A percentile compares a stretch with the other conserved stretches of the same genome.
phyloP scores from a whole-genome alignment of 306 rosid genomes.

The apple (Malus domestica) region ASM211411v1 NC_041797.1:10848501-10849000 shows the following conservation, averaged over 20 bases:
- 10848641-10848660: slow-evolving; percentile 57
- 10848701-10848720: slow-evolving; percentile 85
- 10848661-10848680: slow-evolving; percentile 63
- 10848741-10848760: slow-evolving; percentile 87
- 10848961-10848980: slow-evolving; percentile 57
- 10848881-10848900: slow-evolving; percentile 70
- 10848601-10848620: slow-evolving; percentile 42
- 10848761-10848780: slow-evolving; percentile 68
- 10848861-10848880: slow-evolving; percentile 70
- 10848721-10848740: slow-evolving; percentile 93
- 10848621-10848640: slow-evolving; percentile 81
- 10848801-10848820: slow-evolving; percentile 71
- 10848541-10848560: slow-evolving; percentile 88
- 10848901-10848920: slow-evolving; percentile 80
- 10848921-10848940: slow-evolving; percentile 76
- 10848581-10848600: slow-evolving; percentile 78
- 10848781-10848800: slow-evolving; percentile 89
- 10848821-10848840: slow-evolving; percentile 57
- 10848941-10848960: slow-evolving; percentile 68
- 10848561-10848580: slow-evolving; percentile 94
- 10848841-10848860: slow-evolving; percentile 50
- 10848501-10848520: slow-evolving; percentile 77
- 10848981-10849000: slow-evolving; percentile 53
- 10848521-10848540: slow-evolving; percentile 81
- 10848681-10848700: slow-evolving; percentile 75